Percentiles rank a stretch among this genome's conserved stretches.
phyloP scores from a whole-genome alignment of 768 basidiomycete genomes.

The Lactifluus echinatus region DNA sequence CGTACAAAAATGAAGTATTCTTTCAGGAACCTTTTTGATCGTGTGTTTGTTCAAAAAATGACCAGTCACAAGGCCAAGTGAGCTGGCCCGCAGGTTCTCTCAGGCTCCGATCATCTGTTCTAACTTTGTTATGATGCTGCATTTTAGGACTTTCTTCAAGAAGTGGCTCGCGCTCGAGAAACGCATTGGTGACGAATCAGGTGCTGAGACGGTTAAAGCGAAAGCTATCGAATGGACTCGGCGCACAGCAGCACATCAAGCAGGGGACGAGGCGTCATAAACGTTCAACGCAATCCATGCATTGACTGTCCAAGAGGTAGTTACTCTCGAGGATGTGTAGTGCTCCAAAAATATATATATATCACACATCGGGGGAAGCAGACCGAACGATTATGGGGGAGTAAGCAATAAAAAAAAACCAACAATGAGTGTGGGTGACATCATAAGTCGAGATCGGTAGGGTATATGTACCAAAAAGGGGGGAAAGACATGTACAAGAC shows the following conservation, averaged over 20 bases:
- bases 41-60: constrained; percentile 77
- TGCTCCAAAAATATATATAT: constrained; percentile 23
- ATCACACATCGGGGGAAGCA: constrained; percentile 29
- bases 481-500: constrained; percentile 27
- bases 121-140: constrained; percentile 5
- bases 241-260: constrained; percentile 34
- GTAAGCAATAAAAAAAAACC: constrained; percentile 35
- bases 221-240: constrained; percentile 91
- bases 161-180: constrained; percentile 91
- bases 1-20: neutral
- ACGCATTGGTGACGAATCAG: constrained; percentile 79
- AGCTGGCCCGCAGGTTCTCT: constrained; percentile 26
- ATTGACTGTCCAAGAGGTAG: constrained; percentile 15
- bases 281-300: constrained; percentile 12
- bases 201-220: constrained; percentile 70
- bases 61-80: constrained; percentile 95
- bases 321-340: constrained; percentile 13
- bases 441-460: constrained; percentile 28
- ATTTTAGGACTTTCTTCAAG: constrained; percentile 82
- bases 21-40: constrained; percentile 73
- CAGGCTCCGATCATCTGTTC: neutral
- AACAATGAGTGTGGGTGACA: constrained; percentile 45
- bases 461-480: constrained; percentile 42
- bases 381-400: constrained; percentile 27
- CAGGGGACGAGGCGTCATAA: constrained; percentile 8